Base-by-base conservation (phyloP, 2,329 filamentous ascomycete genomes). In the Delphinella strobiligena region DNA sequence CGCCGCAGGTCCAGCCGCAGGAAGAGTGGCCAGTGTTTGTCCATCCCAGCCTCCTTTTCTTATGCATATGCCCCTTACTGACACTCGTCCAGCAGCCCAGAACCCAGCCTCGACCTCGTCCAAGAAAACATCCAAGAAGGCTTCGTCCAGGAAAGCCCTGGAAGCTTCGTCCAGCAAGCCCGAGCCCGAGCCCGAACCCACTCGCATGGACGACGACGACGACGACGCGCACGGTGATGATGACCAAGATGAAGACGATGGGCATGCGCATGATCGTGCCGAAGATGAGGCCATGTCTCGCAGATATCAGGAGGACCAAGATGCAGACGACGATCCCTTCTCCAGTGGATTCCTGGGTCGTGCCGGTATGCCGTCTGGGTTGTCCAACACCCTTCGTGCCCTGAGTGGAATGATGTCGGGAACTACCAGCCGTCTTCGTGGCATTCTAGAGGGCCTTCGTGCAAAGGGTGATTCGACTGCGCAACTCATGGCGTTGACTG, bases 331-430 rank as follows among this genome's bases (percentile, higher is more conserved):
- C 38, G 71, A 76, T 46, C 73, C 75, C 2, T 80, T 82, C 54
- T 64, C 68, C 40, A 67, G 66, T 41, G 67, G 68, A 43, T 69
- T 76, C 11, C 85, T 94, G 47, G 78, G 82, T 27, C 76, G 80
- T 31, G 72, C 74, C 34, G 48, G 45, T 22, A 72, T 72, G 41
- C 68, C 73, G 8, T 71, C 76, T 12, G 70, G 77, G 38, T 66
- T 96, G 19, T 84, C 85, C 5, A 83, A 69, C 54, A 93, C 87
- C 11, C 71, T 98, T 14, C 74, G 89, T 55, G 87, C 88, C 14
- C 66, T 98, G 48, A 93, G 79, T 38, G 88, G 88, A 47, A 93
- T 94, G 73, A 89, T 95, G 74, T 82, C 84, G 2, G 83, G 88
- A 30, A 78, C 89, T 43, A 81, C 84, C 16, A 72, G 78, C 30